Conservation (phyloP, 495 filamentous ascomycete genomes). For the Chaetomium fimeti region DNA sequence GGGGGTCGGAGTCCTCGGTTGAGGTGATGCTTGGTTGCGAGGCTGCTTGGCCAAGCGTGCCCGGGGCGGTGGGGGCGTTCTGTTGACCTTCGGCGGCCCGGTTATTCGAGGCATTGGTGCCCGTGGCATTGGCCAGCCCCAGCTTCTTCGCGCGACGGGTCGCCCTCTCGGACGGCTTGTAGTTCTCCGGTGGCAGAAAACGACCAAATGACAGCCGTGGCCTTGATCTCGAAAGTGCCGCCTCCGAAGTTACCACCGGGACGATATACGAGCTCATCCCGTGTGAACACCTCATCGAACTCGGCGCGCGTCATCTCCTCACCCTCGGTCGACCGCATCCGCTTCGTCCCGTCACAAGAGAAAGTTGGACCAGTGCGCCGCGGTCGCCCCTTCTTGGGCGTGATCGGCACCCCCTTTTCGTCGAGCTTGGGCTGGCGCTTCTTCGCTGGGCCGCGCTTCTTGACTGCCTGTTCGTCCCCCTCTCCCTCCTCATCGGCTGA, state of each 20-base stretch:
- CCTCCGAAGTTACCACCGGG: constrained; percentile 4
- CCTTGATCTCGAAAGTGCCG: constrained; percentile 4
- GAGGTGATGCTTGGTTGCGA: background rate
- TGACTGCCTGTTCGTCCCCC: background rate
- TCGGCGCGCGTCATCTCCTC: constrained; percentile 10
- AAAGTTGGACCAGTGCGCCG: background rate
- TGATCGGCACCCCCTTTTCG: background rate
- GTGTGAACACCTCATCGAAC: background rate
- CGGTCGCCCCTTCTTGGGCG: background rate
- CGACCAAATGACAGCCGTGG: constrained; percentile 15
- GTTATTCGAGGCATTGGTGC: background rate
- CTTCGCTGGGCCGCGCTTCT: background rate
- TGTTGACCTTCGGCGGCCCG: too few species aligned
- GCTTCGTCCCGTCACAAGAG: background rate
- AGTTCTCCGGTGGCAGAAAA: background rate
- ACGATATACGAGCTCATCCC: background rate
- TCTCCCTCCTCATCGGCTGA: background rate
- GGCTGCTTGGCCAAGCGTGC: too few species aligned
- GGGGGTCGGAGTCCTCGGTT: background rate
- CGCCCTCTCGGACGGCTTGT: background rate
- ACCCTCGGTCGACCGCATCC: constrained; percentile 4
- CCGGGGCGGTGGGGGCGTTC: background rate
- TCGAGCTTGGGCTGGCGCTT: background rate
- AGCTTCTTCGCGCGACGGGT: background rate
- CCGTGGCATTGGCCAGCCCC: too few species aligned